phyloP scores from a whole-genome alignment of 176 grass and related monocot species.

The Ensete glaucum region DNA sequence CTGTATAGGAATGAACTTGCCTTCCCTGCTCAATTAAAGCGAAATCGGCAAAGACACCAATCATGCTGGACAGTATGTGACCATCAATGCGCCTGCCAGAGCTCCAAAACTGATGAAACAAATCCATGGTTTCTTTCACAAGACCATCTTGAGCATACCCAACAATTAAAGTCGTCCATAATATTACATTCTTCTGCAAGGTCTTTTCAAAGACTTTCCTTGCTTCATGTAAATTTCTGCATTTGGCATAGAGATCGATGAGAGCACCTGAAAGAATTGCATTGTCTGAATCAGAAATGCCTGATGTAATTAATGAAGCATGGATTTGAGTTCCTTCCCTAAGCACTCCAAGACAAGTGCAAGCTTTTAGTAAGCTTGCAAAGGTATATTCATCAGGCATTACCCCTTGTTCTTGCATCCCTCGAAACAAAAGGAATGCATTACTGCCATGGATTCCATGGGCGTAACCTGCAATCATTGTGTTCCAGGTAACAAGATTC shows the following conservation, averaged over 20 bases:
- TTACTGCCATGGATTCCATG: conserved; percentile 18
- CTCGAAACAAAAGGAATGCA: conserved; percentile 26
- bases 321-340: conserved; percentile 26
- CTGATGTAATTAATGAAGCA: conserved; percentile 23
- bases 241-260: conserved; percentile 36
- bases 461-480: conserved; percentile 14
- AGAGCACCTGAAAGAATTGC: conserved; percentile 15
- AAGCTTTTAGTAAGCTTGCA: conserved; percentile 38
- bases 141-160: conserved; percentile 38
- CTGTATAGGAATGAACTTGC: conserved; percentile 34
- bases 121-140: conserved; percentile 17
- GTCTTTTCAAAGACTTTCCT: conserved; percentile 30
- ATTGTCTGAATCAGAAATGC: conserved; percentile 2
- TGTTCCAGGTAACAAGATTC: conserved; percentile 26
- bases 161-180: conserved; percentile 29
- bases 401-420: conserved; percentile 13
- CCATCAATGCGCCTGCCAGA: conserved; percentile 27
- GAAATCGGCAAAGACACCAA: conserved; percentile 30
- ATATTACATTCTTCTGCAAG: conserved; percentile 33
- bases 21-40: conserved; percentile 36
- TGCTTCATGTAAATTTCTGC: conserved; percentile 10
- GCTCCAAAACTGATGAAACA: conserved; percentile 35
- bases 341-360: conserved; percentile 19
- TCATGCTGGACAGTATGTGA: conserved; percentile 17
- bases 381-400: conserved; percentile 41